phyloP scores from a whole-genome alignment of 2,329 filamentous ascomycete genomes.

The Ophiognomonia clavigignenti-juglandacearum region DNA sequence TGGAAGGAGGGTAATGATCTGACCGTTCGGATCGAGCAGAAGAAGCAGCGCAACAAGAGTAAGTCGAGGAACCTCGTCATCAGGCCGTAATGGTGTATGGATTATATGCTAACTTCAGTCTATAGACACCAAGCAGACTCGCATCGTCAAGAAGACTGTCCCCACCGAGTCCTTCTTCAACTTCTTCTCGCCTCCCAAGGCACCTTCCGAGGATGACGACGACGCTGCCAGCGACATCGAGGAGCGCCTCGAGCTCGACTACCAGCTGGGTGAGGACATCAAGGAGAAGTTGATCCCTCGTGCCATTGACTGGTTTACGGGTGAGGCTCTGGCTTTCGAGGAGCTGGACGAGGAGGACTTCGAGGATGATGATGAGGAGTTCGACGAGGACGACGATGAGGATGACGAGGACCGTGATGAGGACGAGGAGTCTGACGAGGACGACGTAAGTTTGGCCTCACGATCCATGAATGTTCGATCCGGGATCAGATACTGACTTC shows the following conservation, averaged over 20 bases:
- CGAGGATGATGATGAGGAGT: slow-evolving; percentile 79
- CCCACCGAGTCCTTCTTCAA: slow-evolving; percentile 99
- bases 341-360: slow-evolving; percentile 81
- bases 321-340: slow-evolving; percentile 94
- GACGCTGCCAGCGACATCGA: slow-evolving; percentile 87
- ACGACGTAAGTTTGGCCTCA: slow-evolving; percentile 62
- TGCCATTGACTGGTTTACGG: slow-evolving; percentile 99
- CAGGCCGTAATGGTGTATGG: background rate
- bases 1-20: slow-evolving; percentile 93
- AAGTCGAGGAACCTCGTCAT: slow-evolving; percentile 27
- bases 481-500: slow-evolving; percentile 22
- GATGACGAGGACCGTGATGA: slow-evolving; percentile 81
- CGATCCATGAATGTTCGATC: background rate
- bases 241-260: slow-evolving; percentile 95
- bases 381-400: slow-evolving; percentile 90
- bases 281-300: slow-evolving; percentile 99
- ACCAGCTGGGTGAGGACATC: slow-evolving; percentile 97
- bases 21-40: slow-evolving; percentile 92
- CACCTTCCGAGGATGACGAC: slow-evolving; percentile 68
- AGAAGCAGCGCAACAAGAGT: slow-evolving; percentile 99
- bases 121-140: slow-evolving; percentile 95
- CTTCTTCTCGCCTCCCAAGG: slow-evolving; percentile 95
- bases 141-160: slow-evolving; percentile 98
- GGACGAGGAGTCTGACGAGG: slow-evolving; percentile 67
- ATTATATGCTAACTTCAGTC: no score